Base-by-base conservation (phyloP, 345 rosid genomes). In the Gossypium longicalyx region DNA sequence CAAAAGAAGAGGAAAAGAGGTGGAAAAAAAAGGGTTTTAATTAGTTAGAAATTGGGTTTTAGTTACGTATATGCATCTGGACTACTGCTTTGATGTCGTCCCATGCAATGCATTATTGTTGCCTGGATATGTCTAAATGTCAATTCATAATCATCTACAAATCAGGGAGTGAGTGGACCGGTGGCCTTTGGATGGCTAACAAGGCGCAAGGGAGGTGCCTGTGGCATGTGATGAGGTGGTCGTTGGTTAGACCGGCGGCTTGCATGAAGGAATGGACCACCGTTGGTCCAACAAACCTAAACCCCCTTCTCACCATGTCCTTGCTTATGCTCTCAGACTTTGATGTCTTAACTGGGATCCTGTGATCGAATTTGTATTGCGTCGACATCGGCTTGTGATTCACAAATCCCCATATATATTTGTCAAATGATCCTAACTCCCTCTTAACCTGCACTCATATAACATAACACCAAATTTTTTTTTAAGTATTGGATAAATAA, bases 211-310 rank as follows among this genome's bases (percentile, higher is more conserved):
- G 83, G 64, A 78, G 86, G 78, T 86, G 88, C 23, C 89, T 64
- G 65, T 82, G 86, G 78, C 93, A 89, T 45, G 81, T 78, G 77
- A 83, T 81, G 57, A 89, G 72, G 77, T 89, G 93, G 75, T 87
- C 93, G 65, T 87, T 89, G 77, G 91, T 87, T 45, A 89, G 79
- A 69, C 93, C 93, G 2, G 85, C 85, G 23, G 89, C 88, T 77
- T 89, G 91, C 93, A 89, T 82, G 85, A 89, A 87, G 43, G 89
- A 89, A 74, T 89, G 87, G 65, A 89, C 83, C 72, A 87, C 84
- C 2, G 89, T 87, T 3, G 91, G 89, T 61, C 93, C 93, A 16
- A 83, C 91, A 20, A 75, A 76, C 82, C 89, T 76, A 62, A 89
- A 87, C 1, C 91, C 93, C 34, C 89, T 82, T 78, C 87, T 82